Evolutionary conservation across 2,329 filamentous ascomycete species (phyloP).

Genomic region (Beauveria medogensis): DNA sequence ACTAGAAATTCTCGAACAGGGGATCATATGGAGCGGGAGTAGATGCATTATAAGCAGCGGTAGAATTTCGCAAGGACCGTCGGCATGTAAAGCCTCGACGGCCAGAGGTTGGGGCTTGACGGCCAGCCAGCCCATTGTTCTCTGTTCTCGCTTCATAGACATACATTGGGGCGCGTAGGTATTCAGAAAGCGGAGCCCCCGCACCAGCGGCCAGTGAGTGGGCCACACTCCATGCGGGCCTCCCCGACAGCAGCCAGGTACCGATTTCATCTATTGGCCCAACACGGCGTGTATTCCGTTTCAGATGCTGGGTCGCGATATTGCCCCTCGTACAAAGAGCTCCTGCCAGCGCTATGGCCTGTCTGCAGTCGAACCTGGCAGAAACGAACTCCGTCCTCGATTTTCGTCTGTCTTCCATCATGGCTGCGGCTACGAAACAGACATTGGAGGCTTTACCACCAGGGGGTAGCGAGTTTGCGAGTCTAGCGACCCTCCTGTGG

Average conservation of each 20-base stretch:
- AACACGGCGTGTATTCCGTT: background rate
- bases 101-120: background rate
- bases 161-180: constrained; percentile 3
- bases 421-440: background rate
- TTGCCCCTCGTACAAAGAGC: background rate
- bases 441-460: background rate
- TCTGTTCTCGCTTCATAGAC: background rate
- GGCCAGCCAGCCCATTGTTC: constrained; percentile 1
- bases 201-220: background rate
- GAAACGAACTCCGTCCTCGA: background rate
- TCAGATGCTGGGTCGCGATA: constrained; percentile 1
- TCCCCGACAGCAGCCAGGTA: background rate
- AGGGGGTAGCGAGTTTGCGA: no score
- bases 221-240: constrained; percentile 5
- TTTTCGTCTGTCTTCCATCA: background rate
- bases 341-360: background rate
- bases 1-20: background rate
- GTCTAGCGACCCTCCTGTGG: background rate
- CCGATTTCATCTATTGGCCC: constrained; percentile 3
- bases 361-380: background rate
- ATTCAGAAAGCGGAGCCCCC: constrained; percentile 7
- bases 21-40: background rate
- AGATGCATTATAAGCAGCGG: background rate
- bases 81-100: background rate
- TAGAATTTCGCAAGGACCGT: background rate